Percentiles rank a stretch among this genome's conserved stretches.
Evolutionary conservation across 352 stramenopile species (phyloP).

Genomic region (Pythium insidiosum): DNA sequence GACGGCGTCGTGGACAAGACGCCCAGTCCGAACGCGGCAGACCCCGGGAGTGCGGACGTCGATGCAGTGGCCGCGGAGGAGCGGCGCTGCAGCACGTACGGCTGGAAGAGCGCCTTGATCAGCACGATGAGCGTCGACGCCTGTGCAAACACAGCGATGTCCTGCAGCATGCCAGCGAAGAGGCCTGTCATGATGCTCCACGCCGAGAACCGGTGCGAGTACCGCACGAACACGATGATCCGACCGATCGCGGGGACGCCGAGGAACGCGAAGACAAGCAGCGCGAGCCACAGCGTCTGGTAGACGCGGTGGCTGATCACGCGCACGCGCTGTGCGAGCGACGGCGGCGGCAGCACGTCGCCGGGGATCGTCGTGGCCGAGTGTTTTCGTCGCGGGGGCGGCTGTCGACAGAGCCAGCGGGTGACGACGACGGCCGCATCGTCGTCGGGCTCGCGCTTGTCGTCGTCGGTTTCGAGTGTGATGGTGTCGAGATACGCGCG

Average conservation of each 20-base stretch:
- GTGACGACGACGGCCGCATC: too few relatives aligned
- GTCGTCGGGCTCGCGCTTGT: too few relatives aligned
- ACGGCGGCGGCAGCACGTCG: too few relatives aligned
- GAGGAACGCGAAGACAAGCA: conserved; percentile 60
- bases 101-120: conserved; percentile 53
- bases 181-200: conserved; percentile 39
- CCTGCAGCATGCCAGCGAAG: conserved; percentile 35
- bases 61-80: conserved; percentile 7
- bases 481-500: background rate
- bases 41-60: too few relatives aligned
- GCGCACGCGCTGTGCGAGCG: too few relatives aligned
- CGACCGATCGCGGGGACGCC: conserved; percentile 52
- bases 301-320: conserved; percentile 36
- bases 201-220: conserved; percentile 41
- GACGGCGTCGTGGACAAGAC: background rate
- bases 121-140: conserved; percentile 54
- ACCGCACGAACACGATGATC: conserved; percentile 50
- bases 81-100: conserved; percentile 8
- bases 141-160: conserved; percentile 58
- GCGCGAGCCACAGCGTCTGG: conserved; percentile 57
- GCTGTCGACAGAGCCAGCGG: too few relatives aligned
- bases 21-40: too few relatives aligned
- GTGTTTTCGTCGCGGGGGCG: background rate
- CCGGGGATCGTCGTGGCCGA: background rate
- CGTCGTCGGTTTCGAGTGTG: conserved; percentile 7